Conservation (phyloP, 805 yeast species). For the Ogataea degrootiae region DNA sequence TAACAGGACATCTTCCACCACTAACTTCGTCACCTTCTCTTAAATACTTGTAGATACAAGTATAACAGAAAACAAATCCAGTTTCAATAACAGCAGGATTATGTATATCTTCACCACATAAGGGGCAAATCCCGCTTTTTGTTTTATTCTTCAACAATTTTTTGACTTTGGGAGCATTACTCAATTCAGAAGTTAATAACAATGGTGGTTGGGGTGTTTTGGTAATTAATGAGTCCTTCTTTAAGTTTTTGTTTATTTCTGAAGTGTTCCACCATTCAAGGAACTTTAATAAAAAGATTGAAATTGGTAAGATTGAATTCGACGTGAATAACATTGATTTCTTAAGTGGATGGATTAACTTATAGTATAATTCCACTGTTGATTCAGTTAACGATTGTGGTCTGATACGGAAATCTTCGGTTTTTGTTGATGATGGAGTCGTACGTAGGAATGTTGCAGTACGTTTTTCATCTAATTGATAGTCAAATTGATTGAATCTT, state of each 20-base stretch:
- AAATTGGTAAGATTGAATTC: constrained; percentile 63
- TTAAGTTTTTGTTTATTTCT: constrained; percentile 53
- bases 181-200: constrained; percentile 12
- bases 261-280: constrained; percentile 92
- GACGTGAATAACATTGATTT: constrained; percentile 24
- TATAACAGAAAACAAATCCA: constrained; percentile 85
- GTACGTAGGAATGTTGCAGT: constrained; percentile 9
- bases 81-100: constrained; percentile 90
- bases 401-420: constrained; percentile 28
- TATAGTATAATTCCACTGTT: constrained; percentile 15
- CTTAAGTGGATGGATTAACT: constrained; percentile 19
- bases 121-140: constrained; percentile 45
- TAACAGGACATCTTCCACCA: constrained; percentile 81
- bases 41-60: constrained; percentile 70
- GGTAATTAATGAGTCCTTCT: constrained; percentile 36
- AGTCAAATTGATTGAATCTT: constrained; percentile 50
- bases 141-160: constrained; percentile 25
- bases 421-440: not conserved
- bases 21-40: constrained; percentile 39
- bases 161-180: constrained; percentile 8
- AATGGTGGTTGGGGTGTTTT: constrained; percentile 28
- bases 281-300: constrained; percentile 76
- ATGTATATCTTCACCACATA: constrained; percentile 59
- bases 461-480: constrained; percentile 33
- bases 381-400: constrained; percentile 40